Conservation (phyloP, 2,329 filamentous ascomycete species). For the Trichoderma sp. region DNA sequence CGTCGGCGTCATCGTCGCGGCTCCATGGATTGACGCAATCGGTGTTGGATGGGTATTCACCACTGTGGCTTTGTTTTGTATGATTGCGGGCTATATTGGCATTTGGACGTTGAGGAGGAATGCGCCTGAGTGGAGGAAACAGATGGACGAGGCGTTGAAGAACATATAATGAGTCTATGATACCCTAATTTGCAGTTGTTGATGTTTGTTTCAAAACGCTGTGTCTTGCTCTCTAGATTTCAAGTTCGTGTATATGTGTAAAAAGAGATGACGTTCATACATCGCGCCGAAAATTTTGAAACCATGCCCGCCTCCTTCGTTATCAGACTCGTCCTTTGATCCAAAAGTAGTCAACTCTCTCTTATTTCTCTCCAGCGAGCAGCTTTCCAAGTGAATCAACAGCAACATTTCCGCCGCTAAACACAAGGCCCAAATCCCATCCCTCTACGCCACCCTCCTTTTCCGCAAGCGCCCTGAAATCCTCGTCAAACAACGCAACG, state of each 20-base stretch:
- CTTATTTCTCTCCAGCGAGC: constrained; percentile 36
- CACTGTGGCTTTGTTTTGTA: constrained; percentile 51
- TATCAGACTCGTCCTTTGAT: neutral
- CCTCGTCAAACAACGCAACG: constrained; percentile 80
- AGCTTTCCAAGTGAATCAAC: constrained; percentile 55
- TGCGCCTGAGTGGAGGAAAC: constrained; percentile 62
- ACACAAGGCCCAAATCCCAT: constrained; percentile 68
- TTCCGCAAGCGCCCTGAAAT: constrained; percentile 72
- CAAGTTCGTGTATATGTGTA: neutral
- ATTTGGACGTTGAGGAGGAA: constrained; percentile 64
- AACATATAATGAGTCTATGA: constrained; percentile 22
- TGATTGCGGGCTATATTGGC: constrained; percentile 57
- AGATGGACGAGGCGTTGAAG: constrained; percentile 58
- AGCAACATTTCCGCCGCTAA: constrained; percentile 62
- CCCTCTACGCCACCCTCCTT: constrained; percentile 68
- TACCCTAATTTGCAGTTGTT: neutral
- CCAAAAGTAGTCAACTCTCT: neutral
- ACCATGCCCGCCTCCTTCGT: neutral
- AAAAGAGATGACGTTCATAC: neutral
- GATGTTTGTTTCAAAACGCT: neutral
- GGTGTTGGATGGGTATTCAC: constrained; percentile 79
- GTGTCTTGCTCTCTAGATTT: neutral
- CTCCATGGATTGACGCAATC: constrained; percentile 69
- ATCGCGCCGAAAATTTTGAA: neutral
- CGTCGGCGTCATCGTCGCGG: constrained; percentile 67